phyloP scores from a whole-genome alignment of 768 basidiomycete genomes.

The Pisolithus orientalis region DNA sequence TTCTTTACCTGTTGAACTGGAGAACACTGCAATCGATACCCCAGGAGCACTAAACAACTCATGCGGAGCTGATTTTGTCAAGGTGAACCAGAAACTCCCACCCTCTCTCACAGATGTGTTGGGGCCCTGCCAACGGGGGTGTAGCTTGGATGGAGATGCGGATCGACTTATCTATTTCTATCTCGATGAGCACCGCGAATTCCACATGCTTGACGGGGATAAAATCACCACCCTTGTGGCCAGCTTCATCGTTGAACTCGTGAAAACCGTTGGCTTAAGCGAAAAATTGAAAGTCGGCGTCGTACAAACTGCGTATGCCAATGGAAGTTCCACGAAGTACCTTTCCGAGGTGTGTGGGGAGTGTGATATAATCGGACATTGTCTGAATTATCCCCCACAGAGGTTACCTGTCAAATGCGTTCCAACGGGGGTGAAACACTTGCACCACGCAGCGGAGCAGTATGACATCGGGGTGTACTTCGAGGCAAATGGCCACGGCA shows the following conservation, averaged over 20 bases:
- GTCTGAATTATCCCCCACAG: conserved; percentile 34
- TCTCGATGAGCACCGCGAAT: conserved; percentile 66
- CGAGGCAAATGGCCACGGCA: conserved; percentile 98
- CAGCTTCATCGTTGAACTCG: conserved; percentile 85
- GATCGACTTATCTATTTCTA: conserved; percentile 97
- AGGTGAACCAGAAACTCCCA: conserved; percentile 85
- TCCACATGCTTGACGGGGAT: conserved; percentile 95
- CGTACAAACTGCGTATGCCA: conserved; percentile 98
- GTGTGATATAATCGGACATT: neutral
- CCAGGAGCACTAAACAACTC: conserved; percentile 73
- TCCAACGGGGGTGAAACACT: conserved; percentile 93
- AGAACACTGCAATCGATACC: conserved; percentile 61
- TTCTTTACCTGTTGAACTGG: conserved; percentile 55
- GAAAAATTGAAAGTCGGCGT: conserved; percentile 80
- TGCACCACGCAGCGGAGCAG: conserved; percentile 94
- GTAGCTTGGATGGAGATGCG: conserved; percentile 95
- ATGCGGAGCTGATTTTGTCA: conserved; percentile 96
- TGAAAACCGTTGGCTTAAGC: conserved; percentile 79
- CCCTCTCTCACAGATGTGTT: conserved; percentile 62
- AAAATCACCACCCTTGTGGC: conserved; percentile 95
- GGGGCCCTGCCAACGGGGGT: conserved; percentile 71
- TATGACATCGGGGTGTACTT: conserved; percentile 98
- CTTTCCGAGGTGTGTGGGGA: conserved; percentile 57
- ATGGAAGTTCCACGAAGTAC: conserved; percentile 94
- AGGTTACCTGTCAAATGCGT: conserved; percentile 93